Percentiles rank a stretch among this genome's conserved stretches.
Conservation (phyloP, 129 eudicot genomes). For the Lactuca sativa region DNA sequence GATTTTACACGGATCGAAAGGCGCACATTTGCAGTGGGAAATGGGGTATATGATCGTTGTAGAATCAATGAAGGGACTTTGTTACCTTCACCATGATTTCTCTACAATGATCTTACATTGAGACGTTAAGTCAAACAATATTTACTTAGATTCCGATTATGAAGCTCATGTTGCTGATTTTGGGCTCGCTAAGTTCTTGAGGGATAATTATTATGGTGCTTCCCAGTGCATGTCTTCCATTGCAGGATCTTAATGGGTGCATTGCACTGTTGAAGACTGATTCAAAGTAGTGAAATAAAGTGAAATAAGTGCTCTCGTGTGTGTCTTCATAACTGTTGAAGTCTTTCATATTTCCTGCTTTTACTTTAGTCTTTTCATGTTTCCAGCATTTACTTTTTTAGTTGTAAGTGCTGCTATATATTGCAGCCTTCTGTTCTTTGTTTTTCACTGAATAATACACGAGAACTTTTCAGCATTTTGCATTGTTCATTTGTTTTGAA, state of each 20-base stretch:
- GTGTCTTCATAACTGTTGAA: too few species aligned
- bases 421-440: too few species aligned
- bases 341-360: too few species aligned
- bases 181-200: slow-evolving; percentile 86
- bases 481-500: too few species aligned
- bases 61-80: slow-evolving; percentile 91
- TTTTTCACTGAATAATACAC: too few species aligned
- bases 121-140: slow-evolving; percentile 87
- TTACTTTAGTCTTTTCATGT: too few species aligned
- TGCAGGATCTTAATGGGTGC: slow-evolving; percentile 91
- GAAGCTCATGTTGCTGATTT: slow-evolving; percentile 99
- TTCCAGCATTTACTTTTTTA: too few species aligned
- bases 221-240: slow-evolving; percentile 91
- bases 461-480: too few species aligned
- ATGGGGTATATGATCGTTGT: slow-evolving; percentile 69
- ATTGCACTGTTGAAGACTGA: slow-evolving; percentile 39
- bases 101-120: slow-evolving; percentile 80
- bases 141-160: slow-evolving; percentile 69
- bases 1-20: slow-evolving; percentile 75
- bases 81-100: slow-evolving; percentile 91
- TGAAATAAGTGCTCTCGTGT: too few species aligned
- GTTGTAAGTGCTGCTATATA: too few species aligned
- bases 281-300: too few species aligned
- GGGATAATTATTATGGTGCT: slow-evolving; percentile 44
- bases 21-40: slow-evolving; percentile 81